These are phyloP conservation scores for Phytopythium kandeliae DNA, from an alignment of 352 stramenopile genomes.

Conservation along the genomic window DNA sequence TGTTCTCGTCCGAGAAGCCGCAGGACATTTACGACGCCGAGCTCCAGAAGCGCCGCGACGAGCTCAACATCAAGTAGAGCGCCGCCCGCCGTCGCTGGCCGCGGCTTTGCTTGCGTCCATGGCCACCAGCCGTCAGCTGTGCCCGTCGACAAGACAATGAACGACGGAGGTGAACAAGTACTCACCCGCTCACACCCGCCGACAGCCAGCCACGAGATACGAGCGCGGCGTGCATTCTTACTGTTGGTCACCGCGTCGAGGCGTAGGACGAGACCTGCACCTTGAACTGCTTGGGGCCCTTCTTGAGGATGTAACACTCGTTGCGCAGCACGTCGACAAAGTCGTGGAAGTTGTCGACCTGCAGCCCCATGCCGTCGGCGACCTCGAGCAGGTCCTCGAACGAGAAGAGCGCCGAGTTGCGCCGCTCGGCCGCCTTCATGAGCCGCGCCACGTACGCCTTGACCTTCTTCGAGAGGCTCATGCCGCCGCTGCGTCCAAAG, in stretches of 20 bases:
- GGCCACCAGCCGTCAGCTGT: not conserved
- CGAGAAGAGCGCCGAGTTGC: conserved; percentile 64
- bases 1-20: conserved; percentile 82
- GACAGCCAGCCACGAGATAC: too few relatives aligned
- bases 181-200: too few relatives aligned
- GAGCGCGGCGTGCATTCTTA: too few relatives aligned
- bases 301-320: conserved; percentile 83
- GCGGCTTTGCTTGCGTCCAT: too few relatives aligned
- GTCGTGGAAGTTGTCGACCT: conserved; percentile 78
- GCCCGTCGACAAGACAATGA: not conserved
- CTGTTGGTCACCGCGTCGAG: conserved; percentile 13
- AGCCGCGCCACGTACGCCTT: conserved; percentile 81
- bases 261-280: conserved; percentile 61
- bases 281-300: conserved; percentile 73
- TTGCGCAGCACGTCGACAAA: conserved; percentile 86
- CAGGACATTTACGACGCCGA: conserved; percentile 75
- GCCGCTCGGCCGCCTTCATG: conserved; percentile 52
- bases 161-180: not conserved
- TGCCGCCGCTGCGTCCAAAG: conserved; percentile 62
- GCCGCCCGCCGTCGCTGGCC: too few relatives aligned
- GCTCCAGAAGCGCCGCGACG: conserved; percentile 53
- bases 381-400: conserved; percentile 73
- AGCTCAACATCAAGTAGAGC: conserved; percentile 51
- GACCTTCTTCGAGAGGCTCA: conserved; percentile 69
- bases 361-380: conserved; percentile 60